Conservation (phyloP, 1,284 basidiomycete species). For the Cutaneotrichosporon sp. region DNA sequence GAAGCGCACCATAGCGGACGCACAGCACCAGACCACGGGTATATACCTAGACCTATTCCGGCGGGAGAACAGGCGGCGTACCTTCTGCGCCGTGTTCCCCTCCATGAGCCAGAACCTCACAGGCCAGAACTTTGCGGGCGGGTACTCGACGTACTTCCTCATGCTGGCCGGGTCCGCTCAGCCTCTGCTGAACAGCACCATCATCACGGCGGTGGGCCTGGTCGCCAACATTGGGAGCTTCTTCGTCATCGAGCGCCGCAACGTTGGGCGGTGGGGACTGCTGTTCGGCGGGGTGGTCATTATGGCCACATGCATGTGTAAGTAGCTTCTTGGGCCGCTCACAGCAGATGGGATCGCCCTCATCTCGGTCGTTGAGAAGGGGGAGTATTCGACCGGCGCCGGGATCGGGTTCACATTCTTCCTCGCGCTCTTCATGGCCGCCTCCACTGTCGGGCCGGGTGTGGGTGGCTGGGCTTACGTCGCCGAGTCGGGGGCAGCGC, state of each 20-base stretch:
- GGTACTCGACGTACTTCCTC: slow-evolving; percentile 31
- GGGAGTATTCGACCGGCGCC: slow-evolving; percentile 16
- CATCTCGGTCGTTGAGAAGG: slow-evolving; percentile 14
- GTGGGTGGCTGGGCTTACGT: slow-evolving; percentile 26
- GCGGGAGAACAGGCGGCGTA: slow-evolving; percentile 26
- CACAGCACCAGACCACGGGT: slow-evolving; percentile 6
- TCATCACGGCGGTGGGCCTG: slow-evolving; percentile 24
- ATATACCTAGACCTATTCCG: slow-evolving; percentile 31
- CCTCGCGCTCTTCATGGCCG: slow-evolving; percentile 21
- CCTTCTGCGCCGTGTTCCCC: slow-evolving; percentile 17
- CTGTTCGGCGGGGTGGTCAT: slow-evolving; percentile 23
- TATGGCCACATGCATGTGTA: slow-evolving; percentile 28
- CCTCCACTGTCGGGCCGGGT: slow-evolving; percentile 25
- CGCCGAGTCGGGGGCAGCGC: slow-evolving; percentile 25
- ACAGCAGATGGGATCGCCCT: slow-evolving; percentile 3
- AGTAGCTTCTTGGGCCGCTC: neutral
- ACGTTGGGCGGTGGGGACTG: slow-evolving; percentile 21
- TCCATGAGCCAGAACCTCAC: neutral
- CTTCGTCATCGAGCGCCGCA: slow-evolving; percentile 27
- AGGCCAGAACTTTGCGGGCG: slow-evolving; percentile 17
- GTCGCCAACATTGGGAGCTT: slow-evolving; percentile 22
- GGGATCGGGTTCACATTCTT: slow-evolving; percentile 22
- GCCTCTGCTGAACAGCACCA: slow-evolving; percentile 21
- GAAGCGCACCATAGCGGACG: neutral
- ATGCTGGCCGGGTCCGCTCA: slow-evolving; percentile 23